Base-by-base conservation (phyloP, 352 stramenopile species). In the Aphanomyces invadans region DNA sequence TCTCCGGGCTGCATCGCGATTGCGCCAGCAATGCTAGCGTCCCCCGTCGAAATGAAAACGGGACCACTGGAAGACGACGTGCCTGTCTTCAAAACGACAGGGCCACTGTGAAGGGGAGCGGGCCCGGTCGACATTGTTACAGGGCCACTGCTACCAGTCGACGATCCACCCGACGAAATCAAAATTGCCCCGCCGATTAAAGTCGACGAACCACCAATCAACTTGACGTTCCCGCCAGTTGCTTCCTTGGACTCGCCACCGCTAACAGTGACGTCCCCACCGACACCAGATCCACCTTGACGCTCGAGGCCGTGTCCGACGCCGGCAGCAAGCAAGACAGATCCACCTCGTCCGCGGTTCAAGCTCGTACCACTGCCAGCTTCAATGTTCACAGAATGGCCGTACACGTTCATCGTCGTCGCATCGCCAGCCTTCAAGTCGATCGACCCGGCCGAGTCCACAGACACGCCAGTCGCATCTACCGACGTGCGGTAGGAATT, bases 261-360 rank as follows among this genome's bases (percentile, higher is more conserved):
- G 3, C 69, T 69, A 29, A 97, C 5, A 3, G 75, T 73, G 4
- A 97, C 74, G 60, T 70, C 65, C 25, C 91, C 91, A 54, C 87
- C 89, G 28, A 70, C 77, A 19, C 92, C 83, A 38, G 88, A 78
- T 51, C 88, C 77, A 60, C 92, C 89, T 67, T 81, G 78, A 38
- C 86, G 87, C 42, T 80, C 67, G 11, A 83, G 56, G 32, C 91
- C 85, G 66, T 80, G 65, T 17, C 80, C 80, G 61, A 88, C 71
- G 38, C 89, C 86, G 64, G 83, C 87, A n/a, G 59, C 62, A 42
- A 98, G 76, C 4, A 70, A 74, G 17, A 97, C 75, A 33, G 71
- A 70, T 21, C 91, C 91, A 26, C 89, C 90, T 42, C 77, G 76
- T 31, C 90, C 88, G 52, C 87, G 74, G 61, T 94, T 91, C 38